A percentile compares a stretch with the other conserved stretches of the same genome.
Evolutionary conservation across 352 stramenopile species (phyloP).

Genomic region (Peronospora tabacina): DNA sequence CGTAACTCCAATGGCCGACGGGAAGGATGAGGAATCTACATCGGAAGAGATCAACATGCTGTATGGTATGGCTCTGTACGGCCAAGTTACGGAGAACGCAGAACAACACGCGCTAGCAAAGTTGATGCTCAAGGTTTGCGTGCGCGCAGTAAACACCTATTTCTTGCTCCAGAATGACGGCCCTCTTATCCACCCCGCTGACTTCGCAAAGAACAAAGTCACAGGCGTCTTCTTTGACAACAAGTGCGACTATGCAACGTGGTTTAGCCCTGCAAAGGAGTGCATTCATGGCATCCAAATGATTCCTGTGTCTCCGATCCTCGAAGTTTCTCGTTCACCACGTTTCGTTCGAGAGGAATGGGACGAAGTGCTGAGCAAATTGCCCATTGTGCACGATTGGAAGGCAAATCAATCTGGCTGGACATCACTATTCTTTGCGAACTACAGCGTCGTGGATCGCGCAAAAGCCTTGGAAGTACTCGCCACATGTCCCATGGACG

Average conservation of each 20-base stretch:
- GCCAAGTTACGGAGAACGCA: constrained; percentile 38
- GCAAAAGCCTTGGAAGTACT: constrained; percentile 34
- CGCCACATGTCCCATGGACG: constrained; percentile 46
- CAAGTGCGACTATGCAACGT: constrained; percentile 68
- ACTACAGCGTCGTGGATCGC: constrained; percentile 44
- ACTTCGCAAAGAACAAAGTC: constrained; percentile 60
- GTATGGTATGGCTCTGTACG: constrained; percentile 50
- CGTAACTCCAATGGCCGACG: constrained; percentile 60
- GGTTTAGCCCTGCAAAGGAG: constrained; percentile 65
- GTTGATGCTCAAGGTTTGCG: constrained; percentile 54
- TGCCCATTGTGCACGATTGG: constrained; percentile 49
- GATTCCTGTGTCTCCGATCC: constrained; percentile 53
- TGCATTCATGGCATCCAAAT: constrained; percentile 79
- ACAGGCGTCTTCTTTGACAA: constrained; percentile 71
- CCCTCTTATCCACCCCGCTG: constrained; percentile 35
- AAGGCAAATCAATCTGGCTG: constrained; percentile 37
- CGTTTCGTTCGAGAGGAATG: constrained; percentile 56
- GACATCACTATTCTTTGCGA: constrained; percentile 56
- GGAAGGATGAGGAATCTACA: constrained; percentile 64
- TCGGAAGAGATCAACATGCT: constrained; percentile 68
- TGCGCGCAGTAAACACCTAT: constrained; percentile 55
- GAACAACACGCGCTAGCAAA: constrained; percentile 34
- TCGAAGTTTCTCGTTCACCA: constrained; percentile 30
- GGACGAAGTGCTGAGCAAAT: constrained; percentile 44
- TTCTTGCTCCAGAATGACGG: constrained; percentile 47